Evolutionary conservation across 2,329 filamentous ascomycete species (phyloP), one percentile per base, ranked within the genome.

Genomic region (Talaromyces sp.): DNA sequence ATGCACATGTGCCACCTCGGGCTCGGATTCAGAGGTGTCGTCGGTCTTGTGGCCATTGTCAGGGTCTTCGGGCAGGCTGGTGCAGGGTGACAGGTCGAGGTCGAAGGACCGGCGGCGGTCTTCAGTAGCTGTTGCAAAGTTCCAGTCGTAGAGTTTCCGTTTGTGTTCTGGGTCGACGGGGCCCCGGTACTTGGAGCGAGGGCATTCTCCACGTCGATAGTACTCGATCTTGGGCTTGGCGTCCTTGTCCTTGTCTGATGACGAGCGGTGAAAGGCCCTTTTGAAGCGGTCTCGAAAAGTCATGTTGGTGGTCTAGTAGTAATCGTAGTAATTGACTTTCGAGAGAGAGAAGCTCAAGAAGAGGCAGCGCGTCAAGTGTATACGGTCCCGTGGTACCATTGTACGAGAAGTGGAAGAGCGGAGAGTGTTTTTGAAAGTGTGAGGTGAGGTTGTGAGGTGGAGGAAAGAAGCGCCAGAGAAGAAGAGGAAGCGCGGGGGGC

Each of bases 121-220:
- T 14, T 64, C 70, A 59, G 68, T 73, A 9, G 76, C 73, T 10
- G 68, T 68, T 9, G 71, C 71, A 57, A 81, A 79, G 8, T 76
- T 77, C 73, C 79, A 82, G 10, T 77, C 74, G 12, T 77, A 75
- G 54, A 82, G 65, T 36, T 65, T 72, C 50, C 75, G 74, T 65
- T 79, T 73, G 64, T 81, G 79, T 63, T 74, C 74, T 57, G 74
- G 74, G 64, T 82, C 78, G 64, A 79, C 78, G 0, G 78, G 79
- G 9, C 80, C 80, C 14, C 73, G 73, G 65, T 82, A 82, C 61
- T 82, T 82, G 34, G 80, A 80, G 16, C 72, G 75, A 0, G 80
- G 80, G 18, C 80, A 73, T 66, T 82, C 79, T 66, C 76, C 68
- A 23, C 78, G 77, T 61, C 76, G 76, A 69, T 81, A 82, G 65